Conservation (phyloP, 108 stramenopile genomes). For the Mayamaea pseudoterrestris region DNA sequence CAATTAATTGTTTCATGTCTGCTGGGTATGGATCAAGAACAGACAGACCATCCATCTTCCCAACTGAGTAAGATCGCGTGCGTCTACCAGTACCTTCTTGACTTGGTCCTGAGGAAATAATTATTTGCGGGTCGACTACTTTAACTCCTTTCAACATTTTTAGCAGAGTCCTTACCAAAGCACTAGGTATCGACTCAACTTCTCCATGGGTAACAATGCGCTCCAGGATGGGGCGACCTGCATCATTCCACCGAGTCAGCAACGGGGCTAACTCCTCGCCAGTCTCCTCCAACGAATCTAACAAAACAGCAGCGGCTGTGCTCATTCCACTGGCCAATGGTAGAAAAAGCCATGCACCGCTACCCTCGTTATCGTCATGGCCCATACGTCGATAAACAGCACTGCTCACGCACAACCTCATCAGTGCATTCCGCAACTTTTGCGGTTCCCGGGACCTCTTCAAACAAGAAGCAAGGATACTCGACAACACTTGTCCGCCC, state of each 20-base stretch:
- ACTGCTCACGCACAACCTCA: constrained; percentile 3
- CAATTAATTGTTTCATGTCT: constrained; percentile 41
- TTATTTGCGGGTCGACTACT: constrained; percentile 27
- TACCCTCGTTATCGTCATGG: too few species aligned
- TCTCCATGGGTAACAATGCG: neutral
- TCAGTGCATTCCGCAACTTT: neutral
- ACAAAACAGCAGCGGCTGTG: constrained; percentile 23
- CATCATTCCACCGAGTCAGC: constrained; percentile 37
- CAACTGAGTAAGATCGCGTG: constrained; percentile 65
- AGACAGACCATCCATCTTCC: constrained; percentile 26
- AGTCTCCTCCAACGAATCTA: constrained; percentile 46
- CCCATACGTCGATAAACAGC: too few species aligned
- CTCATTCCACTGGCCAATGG: too few species aligned
- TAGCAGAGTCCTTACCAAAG: constrained; percentile 19
- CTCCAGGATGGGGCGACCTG: constrained; percentile 41
- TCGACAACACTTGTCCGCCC: too few species aligned
- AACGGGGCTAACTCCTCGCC: constrained; percentile 60
- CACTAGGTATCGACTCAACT: neutral
- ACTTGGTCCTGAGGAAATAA: constrained; percentile 65
- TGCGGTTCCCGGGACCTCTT: too few species aligned
- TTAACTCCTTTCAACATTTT: constrained; percentile 61
- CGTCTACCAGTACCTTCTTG: constrained; percentile 48
- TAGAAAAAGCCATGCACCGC: too few species aligned
- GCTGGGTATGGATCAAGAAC: constrained; percentile 52
- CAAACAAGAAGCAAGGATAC: too few species aligned